Evolutionary conservation across 805 yeast genomes (phyloP).

Genomic region (Priceomyces carsonii): DNA sequence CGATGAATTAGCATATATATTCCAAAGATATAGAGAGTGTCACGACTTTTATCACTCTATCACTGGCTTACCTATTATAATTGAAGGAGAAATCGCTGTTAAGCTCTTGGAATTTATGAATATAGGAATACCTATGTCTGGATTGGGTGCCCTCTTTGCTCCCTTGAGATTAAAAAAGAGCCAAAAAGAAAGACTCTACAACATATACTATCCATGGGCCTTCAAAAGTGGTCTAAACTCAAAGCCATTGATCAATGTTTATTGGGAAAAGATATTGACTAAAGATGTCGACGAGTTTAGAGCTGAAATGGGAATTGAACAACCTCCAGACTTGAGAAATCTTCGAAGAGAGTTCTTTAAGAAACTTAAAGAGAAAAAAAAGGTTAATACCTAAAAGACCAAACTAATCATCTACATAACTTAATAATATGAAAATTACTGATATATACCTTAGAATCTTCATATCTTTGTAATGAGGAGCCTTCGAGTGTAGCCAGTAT

Average conservation of each 20-base stretch:
- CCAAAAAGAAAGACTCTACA: slow-evolving; percentile 63
- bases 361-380: slow-evolving; percentile 26
- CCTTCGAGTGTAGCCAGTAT: no score
- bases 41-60: slow-evolving; percentile 96
- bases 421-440: no score
- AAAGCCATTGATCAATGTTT: slow-evolving; percentile 79
- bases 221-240: slow-evolving; percentile 67
- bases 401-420: no score
- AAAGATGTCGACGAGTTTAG: slow-evolving; percentile 74
- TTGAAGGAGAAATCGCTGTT: slow-evolving; percentile 96
- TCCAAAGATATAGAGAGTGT: slow-evolving; percentile 91
- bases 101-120: slow-evolving; percentile 92
- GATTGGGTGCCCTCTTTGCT: slow-evolving; percentile 86
- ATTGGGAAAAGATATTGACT: slow-evolving; percentile 85
- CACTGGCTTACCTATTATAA: slow-evolving; percentile 83
- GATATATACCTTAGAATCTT: no score
- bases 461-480: no score
- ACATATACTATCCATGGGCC: slow-evolving; percentile 88
- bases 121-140: slow-evolving; percentile 93
- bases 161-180: slow-evolving; percentile 70
- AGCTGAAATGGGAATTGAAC: slow-evolving; percentile 65
- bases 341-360: slow-evolving; percentile 50
- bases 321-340: slow-evolving; percentile 72
- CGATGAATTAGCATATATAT: slow-evolving; percentile 88
- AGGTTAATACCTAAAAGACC: no score